A percentile compares a stretch with the other conserved stretches of the same genome.
Evolutionary conservation across 257 asterid species (phyloP).

Genomic region (Nicotiana obtusifolia): DNA sequence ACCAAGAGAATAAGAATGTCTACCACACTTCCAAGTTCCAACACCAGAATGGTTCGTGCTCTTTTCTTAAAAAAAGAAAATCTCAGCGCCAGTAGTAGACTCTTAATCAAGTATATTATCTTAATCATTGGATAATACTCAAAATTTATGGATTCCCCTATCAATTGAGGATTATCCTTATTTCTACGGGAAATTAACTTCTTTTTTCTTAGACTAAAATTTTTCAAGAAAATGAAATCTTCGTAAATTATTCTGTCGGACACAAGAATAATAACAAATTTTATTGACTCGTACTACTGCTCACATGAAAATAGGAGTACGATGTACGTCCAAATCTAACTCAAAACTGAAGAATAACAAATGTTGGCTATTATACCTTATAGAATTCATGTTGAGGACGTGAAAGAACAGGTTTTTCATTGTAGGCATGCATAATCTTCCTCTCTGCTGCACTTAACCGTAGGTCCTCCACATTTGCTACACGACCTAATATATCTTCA

Average conservation of each 20-base stretch:
- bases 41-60: neutral
- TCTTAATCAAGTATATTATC: too few relatives aligned
- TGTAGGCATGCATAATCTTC: constrained; percentile 87
- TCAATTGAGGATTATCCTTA: too few relatives aligned
- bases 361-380: constrained; percentile 24
- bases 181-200: too few relatives aligned
- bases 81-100: too few relatives aligned
- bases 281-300: neutral
- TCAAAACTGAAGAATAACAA: neutral
- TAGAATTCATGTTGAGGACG: constrained; percentile 95
- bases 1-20: neutral
- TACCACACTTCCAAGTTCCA: neutral
- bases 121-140: too few relatives aligned
- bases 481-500: constrained; percentile 86
- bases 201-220: neutral
- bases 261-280: neutral
- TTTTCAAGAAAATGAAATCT: neutral
- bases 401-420: constrained; percentile 95
- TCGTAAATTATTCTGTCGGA: neutral
- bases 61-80: too few relatives aligned
- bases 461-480: constrained; percentile 78
- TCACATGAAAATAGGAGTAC: neutral
- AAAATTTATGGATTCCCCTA: too few relatives aligned
- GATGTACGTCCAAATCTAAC: neutral
- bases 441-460: constrained; percentile 87